Percentiles rank a stretch among this genome's conserved stretches.
Conservation (phyloP, 164 flowering plant genomes). For the Kingdonia uniflora region DNA sequence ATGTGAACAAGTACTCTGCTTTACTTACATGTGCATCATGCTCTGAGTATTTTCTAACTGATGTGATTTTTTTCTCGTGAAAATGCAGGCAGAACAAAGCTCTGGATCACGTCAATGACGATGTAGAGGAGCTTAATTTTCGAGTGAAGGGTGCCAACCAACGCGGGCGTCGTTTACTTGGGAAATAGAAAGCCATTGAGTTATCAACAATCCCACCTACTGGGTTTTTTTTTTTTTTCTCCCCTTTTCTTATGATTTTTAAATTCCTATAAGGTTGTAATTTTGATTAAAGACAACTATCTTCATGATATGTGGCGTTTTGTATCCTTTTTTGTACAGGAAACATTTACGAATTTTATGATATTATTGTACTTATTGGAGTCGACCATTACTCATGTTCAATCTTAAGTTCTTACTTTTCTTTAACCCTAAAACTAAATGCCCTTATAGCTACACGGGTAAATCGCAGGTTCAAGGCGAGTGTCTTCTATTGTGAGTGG, state of each 20-base stretch:
- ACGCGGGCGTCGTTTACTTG: slow-evolving; percentile 55
- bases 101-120: slow-evolving; percentile 43
- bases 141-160: slow-evolving; percentile 57
- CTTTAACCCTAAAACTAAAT: no score
- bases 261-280: background rate
- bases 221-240: background rate
- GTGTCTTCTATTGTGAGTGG: no score
- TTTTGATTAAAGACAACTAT: background rate
- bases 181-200: slow-evolving; percentile 28
- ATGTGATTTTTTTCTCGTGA: background rate
- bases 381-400: no score
- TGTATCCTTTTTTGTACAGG: no score
- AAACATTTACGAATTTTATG: no score
- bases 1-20: background rate
- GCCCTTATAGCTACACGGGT: no score
- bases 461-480: no score
- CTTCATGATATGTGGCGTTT: background rate
- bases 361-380: no score
- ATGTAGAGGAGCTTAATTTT: slow-evolving; percentile 49
- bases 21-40: background rate
- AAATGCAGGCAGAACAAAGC: slow-evolving; percentile 66
- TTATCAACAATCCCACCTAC: background rate
- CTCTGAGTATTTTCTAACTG: background rate
- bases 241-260: background rate
- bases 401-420: no score